Conservation (phyloP, 2,329 filamentous ascomycete genomes). For the Cladophialophora yegresii region DNA sequence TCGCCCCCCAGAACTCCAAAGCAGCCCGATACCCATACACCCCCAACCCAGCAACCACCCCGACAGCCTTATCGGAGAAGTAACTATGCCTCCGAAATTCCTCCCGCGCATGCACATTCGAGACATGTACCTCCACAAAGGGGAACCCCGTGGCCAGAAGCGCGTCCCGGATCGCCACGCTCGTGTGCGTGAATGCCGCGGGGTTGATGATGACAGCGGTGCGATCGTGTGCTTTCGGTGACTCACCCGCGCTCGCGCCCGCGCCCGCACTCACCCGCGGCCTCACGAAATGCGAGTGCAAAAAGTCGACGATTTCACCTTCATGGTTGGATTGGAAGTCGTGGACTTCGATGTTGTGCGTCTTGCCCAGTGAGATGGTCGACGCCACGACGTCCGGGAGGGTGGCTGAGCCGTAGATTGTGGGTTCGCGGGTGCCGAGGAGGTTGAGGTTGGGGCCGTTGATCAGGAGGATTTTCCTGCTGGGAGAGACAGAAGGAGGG, state of each 20-base stretch:
- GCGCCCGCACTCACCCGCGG: no score
- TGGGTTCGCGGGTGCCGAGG: slow-evolving; percentile 71
- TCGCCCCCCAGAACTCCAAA: slow-evolving; percentile 54
- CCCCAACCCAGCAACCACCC: slow-evolving; percentile 70
- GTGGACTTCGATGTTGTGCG: slow-evolving; percentile 55
- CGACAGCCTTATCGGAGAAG: slow-evolving; percentile 72
- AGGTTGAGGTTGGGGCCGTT: slow-evolving; percentile 85
- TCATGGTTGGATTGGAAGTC: slow-evolving; percentile 78
- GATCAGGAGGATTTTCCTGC: slow-evolving; percentile 65
- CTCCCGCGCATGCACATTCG: slow-evolving; percentile 73
- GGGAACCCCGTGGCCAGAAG: slow-evolving; percentile 68
- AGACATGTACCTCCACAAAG: slow-evolving; percentile 76
- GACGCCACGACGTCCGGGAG: slow-evolving; percentile 61
- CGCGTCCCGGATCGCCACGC: slow-evolving; percentile 73
- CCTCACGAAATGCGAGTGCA: slow-evolving; percentile 57
- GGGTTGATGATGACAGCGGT: slow-evolving; percentile 66
- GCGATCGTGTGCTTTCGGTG: no score
- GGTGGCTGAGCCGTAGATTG: slow-evolving; percentile 71
- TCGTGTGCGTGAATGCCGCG: slow-evolving; percentile 73
- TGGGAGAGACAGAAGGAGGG: neutral
- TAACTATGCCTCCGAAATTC: slow-evolving; percentile 69
- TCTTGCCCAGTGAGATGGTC: slow-evolving; percentile 54
- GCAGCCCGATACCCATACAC: slow-evolving; percentile 63
- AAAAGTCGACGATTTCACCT: slow-evolving; percentile 70
- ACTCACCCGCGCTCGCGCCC: no score